phyloP scores from a whole-genome alignment of 2,329 filamentous ascomycete species.

The Claviceps africana region DNA sequence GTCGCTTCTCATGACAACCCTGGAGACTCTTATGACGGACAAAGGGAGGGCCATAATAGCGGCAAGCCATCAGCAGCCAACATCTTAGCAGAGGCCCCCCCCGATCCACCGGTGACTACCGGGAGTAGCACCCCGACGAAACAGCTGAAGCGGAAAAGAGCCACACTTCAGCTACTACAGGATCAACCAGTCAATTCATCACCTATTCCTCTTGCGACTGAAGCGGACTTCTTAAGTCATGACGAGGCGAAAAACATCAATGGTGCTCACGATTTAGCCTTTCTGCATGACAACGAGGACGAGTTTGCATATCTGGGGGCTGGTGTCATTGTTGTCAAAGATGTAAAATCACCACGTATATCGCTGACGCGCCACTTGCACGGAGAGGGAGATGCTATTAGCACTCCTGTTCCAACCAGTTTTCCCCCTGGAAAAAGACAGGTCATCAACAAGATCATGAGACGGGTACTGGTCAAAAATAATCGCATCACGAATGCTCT shows the following conservation, averaged over 20 bases:
- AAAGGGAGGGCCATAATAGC: background rate
- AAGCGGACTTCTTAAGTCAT: constrained; percentile 2
- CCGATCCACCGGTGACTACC: background rate
- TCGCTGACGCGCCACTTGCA: constrained; percentile 12
- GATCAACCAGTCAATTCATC: background rate
- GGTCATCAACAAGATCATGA: constrained; percentile 28
- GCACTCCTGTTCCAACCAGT: constrained; percentile 10
- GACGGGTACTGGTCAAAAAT: constrained; percentile 23
- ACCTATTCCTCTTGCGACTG: constrained; percentile 3
- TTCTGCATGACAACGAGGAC: constrained; percentile 11
- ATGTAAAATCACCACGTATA: constrained; percentile 12
- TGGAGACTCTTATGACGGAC: background rate
- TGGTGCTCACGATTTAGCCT: background rate
- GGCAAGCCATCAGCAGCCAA: background rate
- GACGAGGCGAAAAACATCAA: background rate
- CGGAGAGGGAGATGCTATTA: constrained; percentile 14
- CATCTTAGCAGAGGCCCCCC: background rate
- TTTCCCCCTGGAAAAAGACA: constrained; percentile 29
- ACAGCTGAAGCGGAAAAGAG: constrained; percentile 15
- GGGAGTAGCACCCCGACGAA: constrained; percentile 10
- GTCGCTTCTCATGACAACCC: background rate
- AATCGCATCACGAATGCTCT: constrained; percentile 4
- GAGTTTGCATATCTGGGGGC: constrained; percentile 22
- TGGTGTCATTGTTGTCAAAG: constrained; percentile 13
- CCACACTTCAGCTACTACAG: constrained; percentile 13